Base-by-base conservation (phyloP, 805 yeast species). In the Cephaloascus albidus region DNA sequence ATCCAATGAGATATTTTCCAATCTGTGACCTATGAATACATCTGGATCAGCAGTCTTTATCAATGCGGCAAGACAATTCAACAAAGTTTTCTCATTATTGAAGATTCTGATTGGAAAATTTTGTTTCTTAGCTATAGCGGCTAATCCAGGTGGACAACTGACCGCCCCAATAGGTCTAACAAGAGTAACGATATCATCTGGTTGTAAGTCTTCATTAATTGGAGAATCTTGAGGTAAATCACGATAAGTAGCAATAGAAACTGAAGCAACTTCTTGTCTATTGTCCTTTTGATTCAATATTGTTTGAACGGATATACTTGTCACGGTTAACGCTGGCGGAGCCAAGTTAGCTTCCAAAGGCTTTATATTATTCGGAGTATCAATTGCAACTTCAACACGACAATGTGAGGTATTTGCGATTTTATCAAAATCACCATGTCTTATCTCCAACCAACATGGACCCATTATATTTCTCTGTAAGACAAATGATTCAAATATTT, bases 361-460 rank as follows among this genome's bases (percentile, higher is more conserved):
- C 3, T 60, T 61, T 17, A 85, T 61, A 18, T 53, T 55, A 19
- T 43, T 48, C 8, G 93, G 76, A 10, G 67, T 57, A 2, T 57
- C 51, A 1, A 85, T 74, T 1, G 79, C 61, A 2, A 84, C 76
- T 51, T 87, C 95, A n/a, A 85, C 70, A 40, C 75, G 74, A 60
- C 95, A 85, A 61, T 89, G 90, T 0, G 95, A 80, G 2, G 84
- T 70, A 51, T 79, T 81, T 38, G 69, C 72, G 33, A 81, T 57
- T 0, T 75, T 57, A 18, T 57, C 54, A 48, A 84, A 82, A 44
- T 81, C 78, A 37, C 81, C 82, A 38, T 74, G 70, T 34, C 70
- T 65, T 38, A 93, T 68, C 37, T 83, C 83, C 38, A 93, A 65
- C 98, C 98, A 93, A 57, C 97, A 88, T 3, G 98, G 98, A 8